Percentiles rank a stretch among this genome's conserved stretches.
phyloP scores from a whole-genome alignment of 768 basidiomycete species.

The Chlorophyllum brunneum region DNA sequence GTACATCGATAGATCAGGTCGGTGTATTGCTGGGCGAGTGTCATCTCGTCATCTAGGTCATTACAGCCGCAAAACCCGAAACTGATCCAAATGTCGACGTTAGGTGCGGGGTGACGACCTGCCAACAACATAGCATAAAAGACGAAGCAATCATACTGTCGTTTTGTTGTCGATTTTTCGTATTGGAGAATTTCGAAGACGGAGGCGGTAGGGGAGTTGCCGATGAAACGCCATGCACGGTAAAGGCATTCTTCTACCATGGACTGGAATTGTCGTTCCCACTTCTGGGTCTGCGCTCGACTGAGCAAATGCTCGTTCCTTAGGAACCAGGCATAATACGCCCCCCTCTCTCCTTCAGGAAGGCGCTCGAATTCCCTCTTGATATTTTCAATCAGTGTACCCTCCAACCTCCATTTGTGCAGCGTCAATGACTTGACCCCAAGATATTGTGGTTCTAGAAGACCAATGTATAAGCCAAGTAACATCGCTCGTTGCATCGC shows the following conservation, averaged over 20 bases:
- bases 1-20: conserved; percentile 24
- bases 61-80: conserved; percentile 23
- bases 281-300: background rate
- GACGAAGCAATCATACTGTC: background rate
- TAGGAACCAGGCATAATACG: conserved; percentile 33
- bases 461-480: conserved; percentile 30
- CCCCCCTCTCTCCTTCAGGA: conserved; percentile 22
- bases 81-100: conserved; percentile 14
- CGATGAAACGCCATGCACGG: background rate
- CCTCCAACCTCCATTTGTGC: conserved; percentile 27
- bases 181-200: background rate
- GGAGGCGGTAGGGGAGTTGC: background rate
- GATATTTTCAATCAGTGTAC: conserved; percentile 30
- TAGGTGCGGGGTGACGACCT: conserved; percentile 15
- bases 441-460: conserved; percentile 17
- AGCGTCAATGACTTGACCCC: conserved; percentile 23
- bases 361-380: conserved; percentile 23
- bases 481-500: conserved; percentile 16
- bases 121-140: background rate
- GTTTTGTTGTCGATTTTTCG: background rate
- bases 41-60: conserved; percentile 1
- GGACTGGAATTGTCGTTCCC: background rate
- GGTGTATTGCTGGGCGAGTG: conserved; percentile 18
- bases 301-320: conserved; percentile 29
- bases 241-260: background rate